These are phyloP conservation scores for Kodamaea kakaduensis DNA, from an alignment of 805 yeast genomes.

Conservation along the genomic window DNA sequence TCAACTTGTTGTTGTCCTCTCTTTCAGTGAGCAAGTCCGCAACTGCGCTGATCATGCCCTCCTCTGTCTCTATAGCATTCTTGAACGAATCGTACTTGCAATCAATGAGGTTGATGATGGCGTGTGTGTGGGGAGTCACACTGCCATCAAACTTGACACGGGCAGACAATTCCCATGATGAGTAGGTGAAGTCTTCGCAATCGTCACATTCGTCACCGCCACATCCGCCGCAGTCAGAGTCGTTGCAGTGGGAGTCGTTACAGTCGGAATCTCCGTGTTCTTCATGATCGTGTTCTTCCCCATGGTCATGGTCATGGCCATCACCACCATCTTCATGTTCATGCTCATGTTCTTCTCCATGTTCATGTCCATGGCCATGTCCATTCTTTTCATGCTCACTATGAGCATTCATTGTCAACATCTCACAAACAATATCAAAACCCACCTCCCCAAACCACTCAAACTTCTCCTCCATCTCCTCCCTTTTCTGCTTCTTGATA, in stretches of 20 bases:
- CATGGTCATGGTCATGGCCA: conserved; percentile 10
- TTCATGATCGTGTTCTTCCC: conserved; percentile 13
- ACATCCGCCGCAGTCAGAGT: conserved; percentile 13
- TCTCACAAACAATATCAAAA: conserved; percentile 33
- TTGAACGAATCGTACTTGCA: conserved; percentile 27
- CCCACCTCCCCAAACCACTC: conserved; percentile 50
- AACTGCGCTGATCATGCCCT: conserved; percentile 17
- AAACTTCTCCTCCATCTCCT: conserved; percentile 34
- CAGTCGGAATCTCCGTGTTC: conserved; percentile 18
- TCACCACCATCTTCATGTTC: conserved; percentile 10
- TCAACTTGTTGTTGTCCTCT: conserved; percentile 9
- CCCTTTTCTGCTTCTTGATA: conserved; percentile 21
- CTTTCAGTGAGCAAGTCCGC: conserved; percentile 6
- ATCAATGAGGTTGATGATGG: conserved; percentile 26
- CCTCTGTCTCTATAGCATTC: conserved; percentile 18
- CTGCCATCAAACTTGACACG: conserved; percentile 39
- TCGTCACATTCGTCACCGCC: conserved; percentile 13
- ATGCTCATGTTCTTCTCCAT: conserved; percentile 6
- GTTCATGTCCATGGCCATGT: conserved; percentile 6
- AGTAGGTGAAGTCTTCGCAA: conserved; percentile 20
- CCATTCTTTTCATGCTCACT: conserved; percentile 4
- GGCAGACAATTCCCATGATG: conserved; percentile 45
- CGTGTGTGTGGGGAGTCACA: conserved; percentile 43
- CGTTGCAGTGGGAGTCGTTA: conserved; percentile 13
- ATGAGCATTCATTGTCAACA: conserved; percentile 12